A percentile compares a stretch with the other conserved stretches of the same genome.
phyloP scores from a whole-genome alignment of 164 flowering plant genomes.

The Liquidambar formosana region DNA sequence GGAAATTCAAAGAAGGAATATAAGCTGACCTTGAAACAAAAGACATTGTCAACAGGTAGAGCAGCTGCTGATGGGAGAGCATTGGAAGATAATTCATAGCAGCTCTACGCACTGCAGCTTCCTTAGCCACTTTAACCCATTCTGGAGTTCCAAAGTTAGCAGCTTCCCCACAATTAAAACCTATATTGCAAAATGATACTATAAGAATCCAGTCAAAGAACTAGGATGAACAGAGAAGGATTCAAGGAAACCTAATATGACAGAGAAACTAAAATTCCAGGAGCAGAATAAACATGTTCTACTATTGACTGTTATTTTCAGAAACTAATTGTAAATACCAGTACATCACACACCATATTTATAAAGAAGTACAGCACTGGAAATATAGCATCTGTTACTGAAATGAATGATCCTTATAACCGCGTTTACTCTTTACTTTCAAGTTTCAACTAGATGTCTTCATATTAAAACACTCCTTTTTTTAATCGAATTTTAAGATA shows the following conservation, averaged over 20 bases:
- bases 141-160: conserved; percentile 97
- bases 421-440: no score
- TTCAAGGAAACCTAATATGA: background rate
- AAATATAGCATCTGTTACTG: background rate
- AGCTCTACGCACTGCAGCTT: conserved; percentile 97
- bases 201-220: conserved; percentile 2
- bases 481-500: no score
- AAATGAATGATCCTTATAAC: background rate
- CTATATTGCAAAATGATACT: conserved; percentile 27
- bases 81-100: conserved; percentile 96
- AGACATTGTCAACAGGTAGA: conserved; percentile 91
- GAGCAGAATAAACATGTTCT: background rate
- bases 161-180: conserved; percentile 99
- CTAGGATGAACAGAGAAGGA: background rate
- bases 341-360: background rate
- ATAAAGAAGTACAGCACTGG: background rate
- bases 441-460: no score
- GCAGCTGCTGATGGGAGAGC: conserved; percentile 97
- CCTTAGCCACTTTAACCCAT: conserved; percentile 95
- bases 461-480: no score
- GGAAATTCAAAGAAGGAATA: background rate
- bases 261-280: background rate
- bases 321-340: background rate
- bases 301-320: background rate
- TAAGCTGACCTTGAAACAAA: conserved; percentile 76